Percentiles rank a stretch among this genome's conserved stretches.
Evolutionary conservation across 345 rosid species (phyloP).

Genomic region (Syzygium oleosum): DNA sequence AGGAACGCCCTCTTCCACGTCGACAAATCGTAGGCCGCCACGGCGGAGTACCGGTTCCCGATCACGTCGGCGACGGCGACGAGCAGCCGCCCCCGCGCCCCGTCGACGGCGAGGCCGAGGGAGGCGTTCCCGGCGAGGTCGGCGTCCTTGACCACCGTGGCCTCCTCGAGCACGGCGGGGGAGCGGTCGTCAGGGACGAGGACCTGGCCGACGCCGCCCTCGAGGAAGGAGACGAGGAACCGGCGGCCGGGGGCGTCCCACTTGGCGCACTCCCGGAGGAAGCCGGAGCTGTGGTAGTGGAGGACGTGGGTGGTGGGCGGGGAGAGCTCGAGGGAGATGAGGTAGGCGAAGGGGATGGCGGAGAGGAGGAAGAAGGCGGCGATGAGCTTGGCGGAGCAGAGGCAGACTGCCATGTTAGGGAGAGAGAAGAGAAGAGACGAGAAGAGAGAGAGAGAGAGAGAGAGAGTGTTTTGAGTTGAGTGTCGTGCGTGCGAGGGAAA

Average conservation of each 20-base stretch:
- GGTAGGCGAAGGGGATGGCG: conserved; percentile 61
- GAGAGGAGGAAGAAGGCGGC: conserved; percentile 41
- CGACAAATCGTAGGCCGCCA: conserved; percentile 86
- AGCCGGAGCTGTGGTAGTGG: conserved; percentile 66
- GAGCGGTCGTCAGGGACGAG: conserved; percentile 30
- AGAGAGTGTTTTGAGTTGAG: no score
- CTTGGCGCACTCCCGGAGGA: conserved; percentile 80
- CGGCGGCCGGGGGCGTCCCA: conserved; percentile 69
- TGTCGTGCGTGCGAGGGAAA: neutral
- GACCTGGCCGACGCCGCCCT: conserved; percentile 68
- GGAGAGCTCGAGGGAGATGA: conserved; percentile 49
- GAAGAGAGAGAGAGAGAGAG: neutral
- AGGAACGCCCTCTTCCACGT: conserved; percentile 76
- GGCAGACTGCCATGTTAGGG: conserved; percentile 9
- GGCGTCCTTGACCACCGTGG: conserved; percentile 46
- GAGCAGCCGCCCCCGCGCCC: conserved; percentile 58
- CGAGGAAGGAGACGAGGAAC: conserved; percentile 74
- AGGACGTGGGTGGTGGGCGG: conserved; percentile 50
- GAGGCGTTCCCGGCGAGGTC: conserved; percentile 69
- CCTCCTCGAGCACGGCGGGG: conserved; percentile 35
- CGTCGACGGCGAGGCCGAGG: conserved; percentile 57
- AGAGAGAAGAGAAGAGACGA: neutral
- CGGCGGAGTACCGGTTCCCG: conserved; percentile 44
- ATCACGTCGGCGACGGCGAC: conserved; percentile 59
- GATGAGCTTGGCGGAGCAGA: conserved; percentile 33